These are phyloP conservation scores for Penicillium sp. DNA, from an alignment of 2,329 filamentous ascomycete species.

Conservation along the genomic window DNA sequence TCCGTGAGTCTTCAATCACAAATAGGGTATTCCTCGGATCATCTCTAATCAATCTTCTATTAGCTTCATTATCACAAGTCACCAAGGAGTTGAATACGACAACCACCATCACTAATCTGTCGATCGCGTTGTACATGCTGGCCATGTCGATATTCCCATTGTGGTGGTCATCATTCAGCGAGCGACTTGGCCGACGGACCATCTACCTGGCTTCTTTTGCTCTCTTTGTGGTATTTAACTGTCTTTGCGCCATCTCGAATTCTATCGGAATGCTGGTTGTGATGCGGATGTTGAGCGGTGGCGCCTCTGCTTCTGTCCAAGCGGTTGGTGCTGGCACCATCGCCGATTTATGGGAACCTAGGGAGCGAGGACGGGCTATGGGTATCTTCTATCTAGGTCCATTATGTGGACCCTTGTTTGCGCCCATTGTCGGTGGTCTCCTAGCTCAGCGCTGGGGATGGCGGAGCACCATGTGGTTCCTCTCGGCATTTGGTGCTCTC, in stretches of 20 bases:
- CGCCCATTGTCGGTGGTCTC: conserved; percentile 73
- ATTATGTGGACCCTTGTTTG: conserved; percentile 69
- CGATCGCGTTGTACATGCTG: conserved; percentile 78
- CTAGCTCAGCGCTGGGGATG: conserved; percentile 69
- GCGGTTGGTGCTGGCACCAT: conserved; percentile 82
- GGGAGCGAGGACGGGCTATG: conserved; percentile 76
- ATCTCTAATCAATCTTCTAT: background rate
- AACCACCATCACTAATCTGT: conserved; percentile 69
- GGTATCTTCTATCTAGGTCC: conserved; percentile 79
- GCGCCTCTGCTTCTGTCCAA: conserved; percentile 76
- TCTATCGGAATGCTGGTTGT: conserved; percentile 75
- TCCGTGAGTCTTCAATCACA: conserved; percentile 58
- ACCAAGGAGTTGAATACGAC: conserved; percentile 61
- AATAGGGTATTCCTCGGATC: background rate
- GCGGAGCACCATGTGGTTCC: conserved; percentile 76
- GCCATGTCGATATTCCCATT: conserved; percentile 80
- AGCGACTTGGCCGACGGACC: conserved; percentile 67
- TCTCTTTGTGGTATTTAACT: conserved; percentile 69
- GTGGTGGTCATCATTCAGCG: conserved; percentile 84
- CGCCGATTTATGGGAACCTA: conserved; percentile 74
- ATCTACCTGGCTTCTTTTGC: conserved; percentile 75
- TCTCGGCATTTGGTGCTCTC: conserved; percentile 65
- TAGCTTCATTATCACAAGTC: conserved; percentile 68
- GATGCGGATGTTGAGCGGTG: conserved; percentile 71
- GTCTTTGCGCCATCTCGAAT: conserved; percentile 66